Evolutionary conservation across 495 filamentous ascomycete species (phyloP).

Genomic region (Neurospora sublineolata): DNA sequence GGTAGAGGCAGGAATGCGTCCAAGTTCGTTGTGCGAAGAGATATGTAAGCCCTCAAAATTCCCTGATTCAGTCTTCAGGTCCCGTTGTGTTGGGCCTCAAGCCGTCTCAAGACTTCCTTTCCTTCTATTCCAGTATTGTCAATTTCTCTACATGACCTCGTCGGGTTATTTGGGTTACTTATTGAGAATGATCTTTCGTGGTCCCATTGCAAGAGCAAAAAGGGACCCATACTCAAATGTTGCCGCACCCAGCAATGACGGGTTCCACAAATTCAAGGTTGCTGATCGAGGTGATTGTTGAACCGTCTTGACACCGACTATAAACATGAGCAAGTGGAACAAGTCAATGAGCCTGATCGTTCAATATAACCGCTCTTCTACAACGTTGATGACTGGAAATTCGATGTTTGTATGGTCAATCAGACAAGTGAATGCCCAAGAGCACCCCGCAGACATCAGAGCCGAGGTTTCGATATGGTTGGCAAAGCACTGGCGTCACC

Average conservation of each 20-base stretch:
- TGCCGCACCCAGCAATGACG: not conserved
- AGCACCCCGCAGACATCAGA: not conserved
- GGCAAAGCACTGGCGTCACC: not conserved
- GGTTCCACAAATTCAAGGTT: not conserved
- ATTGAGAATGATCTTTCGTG: not conserved
- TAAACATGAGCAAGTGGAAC: not conserved
- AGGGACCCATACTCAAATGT: not conserved
- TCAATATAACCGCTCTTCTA: not conserved
- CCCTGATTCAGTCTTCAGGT: not conserved
- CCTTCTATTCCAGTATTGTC: too few relatives aligned
- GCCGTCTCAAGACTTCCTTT: not conserved
- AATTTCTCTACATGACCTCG: not conserved
- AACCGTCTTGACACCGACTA: not conserved
- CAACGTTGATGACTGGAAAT: not conserved
- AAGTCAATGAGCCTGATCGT: not conserved
- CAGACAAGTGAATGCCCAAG: not conserved
- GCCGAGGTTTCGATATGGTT: not conserved
- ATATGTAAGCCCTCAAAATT: too few relatives aligned
- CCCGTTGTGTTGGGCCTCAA: not conserved
- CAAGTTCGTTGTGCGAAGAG: not conserved
- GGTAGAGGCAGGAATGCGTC: not conserved
- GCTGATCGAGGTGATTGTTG: not conserved
- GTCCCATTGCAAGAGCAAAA: not conserved
- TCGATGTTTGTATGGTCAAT: not conserved
- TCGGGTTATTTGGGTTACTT: not conserved